A percentile compares a stretch with the other conserved stretches of the same genome.
Evolutionary conservation across 75 land plant genomes (phyloP).

Genomic region (Larix kaempferi): DNA sequence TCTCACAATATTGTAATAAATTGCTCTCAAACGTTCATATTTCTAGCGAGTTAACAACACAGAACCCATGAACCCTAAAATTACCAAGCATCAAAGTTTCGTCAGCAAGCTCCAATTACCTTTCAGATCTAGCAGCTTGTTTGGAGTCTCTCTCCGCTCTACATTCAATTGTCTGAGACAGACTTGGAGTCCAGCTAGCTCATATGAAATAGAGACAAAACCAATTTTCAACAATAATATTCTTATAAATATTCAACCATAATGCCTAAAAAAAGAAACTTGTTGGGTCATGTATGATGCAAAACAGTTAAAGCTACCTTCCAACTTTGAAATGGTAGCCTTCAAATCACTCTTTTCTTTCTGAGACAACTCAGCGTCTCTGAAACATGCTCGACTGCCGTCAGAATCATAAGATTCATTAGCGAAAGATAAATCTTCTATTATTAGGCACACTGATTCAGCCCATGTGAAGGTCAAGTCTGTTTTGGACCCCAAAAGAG

Average conservation of each 20-base stretch:
- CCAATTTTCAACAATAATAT: not conserved
- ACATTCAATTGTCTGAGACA: constrained; percentile 9
- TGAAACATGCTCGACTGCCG: not conserved
- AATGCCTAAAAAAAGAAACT: not conserved
- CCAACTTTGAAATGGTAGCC: constrained; percentile 11
- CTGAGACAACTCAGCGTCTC: not conserved
- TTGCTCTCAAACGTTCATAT: not conserved
- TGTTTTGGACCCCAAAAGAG: constrained; percentile 32
- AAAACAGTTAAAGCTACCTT: constrained; percentile 1
- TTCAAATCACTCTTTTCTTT: constrained; percentile 6
- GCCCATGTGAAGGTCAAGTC: constrained; percentile 39
- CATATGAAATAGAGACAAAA: constrained; percentile 3
- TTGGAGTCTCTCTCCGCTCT: not conserved
- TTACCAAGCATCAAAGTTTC: not conserved
- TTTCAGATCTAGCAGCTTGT: constrained; percentile 21
- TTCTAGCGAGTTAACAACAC: not conserved
- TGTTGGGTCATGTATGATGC: not conserved
- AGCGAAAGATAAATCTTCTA: constrained; percentile 18
- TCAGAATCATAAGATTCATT: not conserved
- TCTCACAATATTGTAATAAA: not conserved
- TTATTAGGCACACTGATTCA: constrained; percentile 27
- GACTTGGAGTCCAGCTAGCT: constrained; percentile 5
- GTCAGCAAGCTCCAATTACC: not conserved
- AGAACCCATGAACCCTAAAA: not conserved
- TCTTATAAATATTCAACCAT: not conserved